Evolutionary conservation across 1,139 yeast species (phyloP), one percentile per base, ranked within the genome.

Genomic region (Pichia norvegensis): DNA sequence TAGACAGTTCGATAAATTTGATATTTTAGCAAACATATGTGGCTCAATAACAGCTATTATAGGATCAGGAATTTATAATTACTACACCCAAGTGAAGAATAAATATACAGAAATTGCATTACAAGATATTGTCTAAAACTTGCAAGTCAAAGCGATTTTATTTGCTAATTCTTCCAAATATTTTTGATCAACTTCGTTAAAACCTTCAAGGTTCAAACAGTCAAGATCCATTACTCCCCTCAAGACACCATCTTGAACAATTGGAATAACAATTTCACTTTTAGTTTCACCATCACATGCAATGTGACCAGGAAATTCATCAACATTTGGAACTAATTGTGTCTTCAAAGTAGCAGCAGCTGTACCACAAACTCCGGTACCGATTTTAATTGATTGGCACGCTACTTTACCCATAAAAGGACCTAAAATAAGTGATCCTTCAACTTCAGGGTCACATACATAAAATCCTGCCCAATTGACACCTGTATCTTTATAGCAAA

Each of bases 321-420:
- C 72, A 2, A 90, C 97, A 62, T 92, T 76, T 0, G 73, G 69
- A 9, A 92, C 97, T 11, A 87, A 61, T 61, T 86, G 95, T 0
- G 95, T 82, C 44, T 63, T 45, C 47, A 65, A 63, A 0, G 69
- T 55, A 0, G 61, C 52, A 0, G 95, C 95, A 1, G 95, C 95
- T 1, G 77, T 69, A 7, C 98, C 97, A 66, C 97, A 92, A 0
- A 92, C 97, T 9, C 98, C 98, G 48, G 68, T 73, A 5, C 96
- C 97, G 47, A 84, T 68, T 47, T 68, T 61, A 48, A 92, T 92
- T 19, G 67, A 64, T 64, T 92, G 97, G 60, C 98, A 92, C 0
- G 97, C 97, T 3, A 92, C 97, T 63, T 87, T 87, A 1, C 98
- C 98, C 63, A 87, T 95, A 63, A 92, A 92, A 9, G 98, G 98